These are phyloP conservation scores for Ettlia oleoabundans DNA, from an alignment of 139 green algal genomes.

Conservation along the genomic window DNA sequence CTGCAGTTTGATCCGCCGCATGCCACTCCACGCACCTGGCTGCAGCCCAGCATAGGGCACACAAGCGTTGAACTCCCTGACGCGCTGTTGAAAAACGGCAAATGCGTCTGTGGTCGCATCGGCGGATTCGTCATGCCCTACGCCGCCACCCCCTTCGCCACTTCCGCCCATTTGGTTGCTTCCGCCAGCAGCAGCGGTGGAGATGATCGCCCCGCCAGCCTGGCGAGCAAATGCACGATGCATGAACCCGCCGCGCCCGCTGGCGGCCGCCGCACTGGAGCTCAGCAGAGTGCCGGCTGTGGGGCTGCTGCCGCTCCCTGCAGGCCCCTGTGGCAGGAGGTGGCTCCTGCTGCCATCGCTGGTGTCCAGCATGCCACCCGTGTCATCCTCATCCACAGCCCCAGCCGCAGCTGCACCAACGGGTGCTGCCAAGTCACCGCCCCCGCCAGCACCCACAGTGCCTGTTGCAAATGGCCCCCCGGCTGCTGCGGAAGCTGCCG, in stretches of 20 bases:
- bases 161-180: too few species aligned
- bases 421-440: not conserved
- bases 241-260: constrained; percentile 25
- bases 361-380: too few species aligned
- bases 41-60: constrained; percentile 74
- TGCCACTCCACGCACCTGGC: not conserved
- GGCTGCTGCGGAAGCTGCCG: not conserved
- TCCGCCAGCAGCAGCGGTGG: not conserved
- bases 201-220: not conserved
- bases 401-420: not conserved
- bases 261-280: not conserved
- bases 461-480: too few species aligned
- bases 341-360: too few species aligned
- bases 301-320: not conserved
- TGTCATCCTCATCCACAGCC: too few species aligned
- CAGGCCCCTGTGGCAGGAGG: too few species aligned
- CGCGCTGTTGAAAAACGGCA: constrained; percentile 58
- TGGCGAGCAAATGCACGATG: constrained; percentile 29
- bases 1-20: not conserved
- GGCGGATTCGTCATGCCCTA: too few species aligned
- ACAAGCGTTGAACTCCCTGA: constrained; percentile 85
- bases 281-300: not conserved
- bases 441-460: too few species aligned
- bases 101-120: not conserved
- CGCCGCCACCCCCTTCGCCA: not conserved